Percentiles rank a stretch among this genome's conserved stretches.
Conservation (phyloP, 2,329 filamentous ascomycete species). For the Claviceps pazoutovae region DNA sequence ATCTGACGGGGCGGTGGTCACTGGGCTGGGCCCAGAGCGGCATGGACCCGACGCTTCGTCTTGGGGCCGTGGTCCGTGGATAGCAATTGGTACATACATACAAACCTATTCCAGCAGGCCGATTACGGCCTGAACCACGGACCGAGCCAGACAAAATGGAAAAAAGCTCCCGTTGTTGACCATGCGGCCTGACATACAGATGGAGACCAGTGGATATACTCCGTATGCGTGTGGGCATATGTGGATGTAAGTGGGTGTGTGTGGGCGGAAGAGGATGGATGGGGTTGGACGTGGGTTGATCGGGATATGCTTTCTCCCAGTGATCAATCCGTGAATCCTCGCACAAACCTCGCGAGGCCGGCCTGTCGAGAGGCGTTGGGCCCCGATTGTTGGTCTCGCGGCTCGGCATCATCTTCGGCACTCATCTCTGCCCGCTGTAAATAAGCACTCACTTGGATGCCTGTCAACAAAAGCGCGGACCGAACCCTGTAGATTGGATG, state of each 20-base stretch:
- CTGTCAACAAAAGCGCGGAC: background rate
- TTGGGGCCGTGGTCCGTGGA: background rate
- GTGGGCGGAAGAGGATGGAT: no score
- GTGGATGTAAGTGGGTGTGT: no score
- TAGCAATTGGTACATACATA: background rate
- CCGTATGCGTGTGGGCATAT: no score
- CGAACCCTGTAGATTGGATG: background rate
- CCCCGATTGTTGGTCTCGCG: background rate
- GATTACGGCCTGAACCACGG: background rate
- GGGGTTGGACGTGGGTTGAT: background rate
- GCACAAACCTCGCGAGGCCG: background rate
- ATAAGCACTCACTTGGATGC: background rate
- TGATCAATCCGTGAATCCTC: background rate
- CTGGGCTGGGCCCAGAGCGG: background rate
- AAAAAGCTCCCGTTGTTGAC: background rate
- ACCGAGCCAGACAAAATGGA: background rate
- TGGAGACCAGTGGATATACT: background rate
- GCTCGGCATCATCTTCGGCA: background rate
- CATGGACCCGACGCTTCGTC: background rate
- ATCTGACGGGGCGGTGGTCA: background rate
- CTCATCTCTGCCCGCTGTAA: background rate
- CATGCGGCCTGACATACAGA: background rate
- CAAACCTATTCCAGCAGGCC: background rate
- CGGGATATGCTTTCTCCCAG: background rate
- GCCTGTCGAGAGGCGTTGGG: background rate